phyloP scores from a whole-genome alignment of 495 filamentous ascomycete species.

The Cercophora newfieldiana region DNA sequence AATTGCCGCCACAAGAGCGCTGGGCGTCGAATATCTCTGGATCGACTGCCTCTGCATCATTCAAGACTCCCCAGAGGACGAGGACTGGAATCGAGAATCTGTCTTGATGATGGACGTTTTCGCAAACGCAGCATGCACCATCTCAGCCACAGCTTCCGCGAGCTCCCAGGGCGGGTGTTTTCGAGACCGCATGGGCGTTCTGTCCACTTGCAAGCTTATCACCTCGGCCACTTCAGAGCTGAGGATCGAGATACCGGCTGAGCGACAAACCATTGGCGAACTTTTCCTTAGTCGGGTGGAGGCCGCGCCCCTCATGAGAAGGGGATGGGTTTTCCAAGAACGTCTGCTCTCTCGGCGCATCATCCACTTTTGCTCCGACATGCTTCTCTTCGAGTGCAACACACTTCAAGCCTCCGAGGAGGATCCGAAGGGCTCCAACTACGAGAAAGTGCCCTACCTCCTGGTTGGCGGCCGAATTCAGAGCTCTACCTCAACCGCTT shows the following conservation, averaged over 20 bases:
- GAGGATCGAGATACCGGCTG: neutral
- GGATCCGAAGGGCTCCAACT: neutral
- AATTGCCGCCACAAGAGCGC: neutral
- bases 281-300: neutral
- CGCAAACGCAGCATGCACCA: neutral
- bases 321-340: conserved; percentile 14
- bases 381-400: conserved; percentile 10
- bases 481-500: neutral
- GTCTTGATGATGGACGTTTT: conserved; percentile 3
- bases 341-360: conserved; percentile 5
- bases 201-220: neutral
- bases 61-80: neutral
- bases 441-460: neutral
- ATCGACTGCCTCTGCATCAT: conserved; percentile 16
- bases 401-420: neutral
- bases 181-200: neutral
- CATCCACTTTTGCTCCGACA: conserved; percentile 4
- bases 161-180: neutral
- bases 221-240: neutral
- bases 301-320: conserved; percentile 24
- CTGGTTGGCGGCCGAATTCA: neutral
- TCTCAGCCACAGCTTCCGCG: neutral
- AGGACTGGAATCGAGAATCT: conserved; percentile 10
- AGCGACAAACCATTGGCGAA: neutral
- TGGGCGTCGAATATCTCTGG: conserved; percentile 8